Percentiles rank a stretch among this genome's conserved stretches.
These are phyloP conservation scores for Plantago ovata DNA, from an alignment of 257 asterid species.

Conservation along the genomic window DNA sequence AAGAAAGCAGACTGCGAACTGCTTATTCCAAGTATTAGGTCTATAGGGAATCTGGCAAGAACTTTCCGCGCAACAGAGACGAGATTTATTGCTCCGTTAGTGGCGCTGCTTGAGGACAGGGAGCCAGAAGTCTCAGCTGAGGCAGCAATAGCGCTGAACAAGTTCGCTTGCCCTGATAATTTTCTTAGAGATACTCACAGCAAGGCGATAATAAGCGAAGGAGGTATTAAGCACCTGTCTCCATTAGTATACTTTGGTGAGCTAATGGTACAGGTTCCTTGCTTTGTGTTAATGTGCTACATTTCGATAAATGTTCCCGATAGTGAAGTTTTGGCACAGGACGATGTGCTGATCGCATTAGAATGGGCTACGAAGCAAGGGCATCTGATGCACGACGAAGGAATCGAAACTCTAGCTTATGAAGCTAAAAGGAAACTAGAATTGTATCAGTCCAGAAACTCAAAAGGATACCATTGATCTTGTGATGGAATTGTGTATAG, in stretches of 20 bases:
- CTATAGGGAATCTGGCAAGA: constrained; percentile 66
- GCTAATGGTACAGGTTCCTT: constrained; percentile 60
- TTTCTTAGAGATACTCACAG: constrained; percentile 55
- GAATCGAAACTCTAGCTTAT: constrained; percentile 31
- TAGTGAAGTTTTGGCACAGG: constrained; percentile 44
- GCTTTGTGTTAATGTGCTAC: constrained; percentile 50
- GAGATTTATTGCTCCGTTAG: constrained; percentile 54
- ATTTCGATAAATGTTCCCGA: constrained; percentile 72
- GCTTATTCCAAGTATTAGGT: constrained; percentile 57
- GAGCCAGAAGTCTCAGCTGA: constrained; percentile 58
- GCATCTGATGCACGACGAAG: constrained; percentile 44
- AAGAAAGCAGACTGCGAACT: constrained; percentile 40
- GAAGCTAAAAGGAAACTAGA: constrained; percentile 70
- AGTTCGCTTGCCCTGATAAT: constrained; percentile 58
- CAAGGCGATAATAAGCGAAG: constrained; percentile 45
- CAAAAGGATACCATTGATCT: constrained; percentile 42
- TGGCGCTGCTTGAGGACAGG: constrained; percentile 51
- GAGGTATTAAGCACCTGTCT: constrained; percentile 49
- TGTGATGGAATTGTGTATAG: constrained; percentile 14
- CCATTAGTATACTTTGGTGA: constrained; percentile 58
- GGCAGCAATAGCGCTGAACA: constrained; percentile 54
- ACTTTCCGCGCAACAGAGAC: constrained; percentile 77
- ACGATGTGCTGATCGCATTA: constrained; percentile 44
- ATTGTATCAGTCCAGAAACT: constrained; percentile 58
- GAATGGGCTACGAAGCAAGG: constrained; percentile 65